Evolutionary conservation across 768 basidiomycete genomes (phyloP).

Genomic region (Macrocybe gigantea): DNA sequence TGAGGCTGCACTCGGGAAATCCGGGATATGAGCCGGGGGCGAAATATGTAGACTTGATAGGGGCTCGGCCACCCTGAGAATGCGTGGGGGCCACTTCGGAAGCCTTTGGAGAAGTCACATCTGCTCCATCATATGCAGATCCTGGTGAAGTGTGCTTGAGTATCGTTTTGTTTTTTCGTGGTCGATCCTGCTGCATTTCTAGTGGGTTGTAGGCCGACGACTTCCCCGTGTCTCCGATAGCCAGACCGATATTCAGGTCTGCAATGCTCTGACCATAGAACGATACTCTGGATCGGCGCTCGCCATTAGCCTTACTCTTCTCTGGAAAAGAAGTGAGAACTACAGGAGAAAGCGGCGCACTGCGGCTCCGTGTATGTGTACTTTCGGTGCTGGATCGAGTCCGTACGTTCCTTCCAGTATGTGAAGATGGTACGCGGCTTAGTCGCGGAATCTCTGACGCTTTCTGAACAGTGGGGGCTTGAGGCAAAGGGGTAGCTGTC

Average conservation of each 20-base stretch:
- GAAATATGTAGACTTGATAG: constrained; percentile 67
- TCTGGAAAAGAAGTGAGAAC: no score
- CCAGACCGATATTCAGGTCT: no score
- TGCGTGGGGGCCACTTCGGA: constrained; percentile 18
- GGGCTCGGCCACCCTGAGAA: constrained; percentile 46
- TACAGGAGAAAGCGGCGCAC: no score
- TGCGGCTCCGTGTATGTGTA: constrained; percentile 10
- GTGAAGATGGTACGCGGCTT: no score
- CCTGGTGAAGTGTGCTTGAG: constrained; percentile 18
- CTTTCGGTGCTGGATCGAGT: constrained; percentile 10
- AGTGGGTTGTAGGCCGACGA: no score
- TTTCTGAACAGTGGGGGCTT: not conserved
- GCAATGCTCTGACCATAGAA: no score
- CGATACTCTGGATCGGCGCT: no score
- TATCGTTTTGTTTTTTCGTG: constrained; percentile 18
- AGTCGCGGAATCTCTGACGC: not conserved
- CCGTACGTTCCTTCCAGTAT: no score
- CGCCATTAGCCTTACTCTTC: no score
- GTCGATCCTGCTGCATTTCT: constrained; percentile 5
- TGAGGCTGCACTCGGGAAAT: constrained; percentile 35
- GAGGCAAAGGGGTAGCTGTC: not conserved
- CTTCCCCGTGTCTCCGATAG: no score
- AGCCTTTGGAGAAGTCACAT: constrained; percentile 39
- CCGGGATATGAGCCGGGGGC: constrained; percentile 47
- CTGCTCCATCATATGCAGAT: constrained; percentile 51